phyloP scores from a whole-genome alignment of 1,284 basidiomycete species.

The Pulveroboletus sp. region DNA sequence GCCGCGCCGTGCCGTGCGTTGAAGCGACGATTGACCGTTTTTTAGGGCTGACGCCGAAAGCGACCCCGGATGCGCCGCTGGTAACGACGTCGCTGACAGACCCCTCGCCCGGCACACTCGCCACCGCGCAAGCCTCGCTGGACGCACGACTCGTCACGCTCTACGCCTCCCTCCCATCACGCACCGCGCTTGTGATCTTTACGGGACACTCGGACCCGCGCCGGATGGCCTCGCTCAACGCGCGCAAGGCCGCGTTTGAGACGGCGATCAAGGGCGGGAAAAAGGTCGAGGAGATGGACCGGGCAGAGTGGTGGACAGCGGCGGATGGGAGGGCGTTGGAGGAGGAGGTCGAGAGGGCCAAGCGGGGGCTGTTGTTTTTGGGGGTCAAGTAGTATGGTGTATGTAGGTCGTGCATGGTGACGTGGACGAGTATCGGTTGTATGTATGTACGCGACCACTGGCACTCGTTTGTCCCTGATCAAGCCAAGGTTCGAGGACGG shows the following conservation, averaged over 20 bases:
- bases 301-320: slow-evolving; percentile 65
- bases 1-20: neutral
- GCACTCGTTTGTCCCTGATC: no score
- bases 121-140: slow-evolving; percentile 47
- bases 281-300: slow-evolving; percentile 47
- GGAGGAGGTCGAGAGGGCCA: slow-evolving; percentile 74
- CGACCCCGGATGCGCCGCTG: slow-evolving; percentile 40
- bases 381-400: slow-evolving; percentile 65
- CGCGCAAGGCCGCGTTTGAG: slow-evolving; percentile 74
- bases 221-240: slow-evolving; percentile 68
- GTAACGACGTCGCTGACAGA: slow-evolving; percentile 32
- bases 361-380: slow-evolving; percentile 81
- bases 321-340: slow-evolving; percentile 78
- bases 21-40: neutral
- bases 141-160: slow-evolving; percentile 63
- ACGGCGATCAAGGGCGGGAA: slow-evolving; percentile 59
- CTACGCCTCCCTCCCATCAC: slow-evolving; percentile 68
- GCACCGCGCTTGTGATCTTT: slow-evolving; percentile 81
- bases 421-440: no score
- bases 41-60: slow-evolving; percentile 61
- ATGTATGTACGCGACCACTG: no score
- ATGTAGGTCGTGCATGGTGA: no score
- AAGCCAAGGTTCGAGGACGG: no score
- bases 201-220: slow-evolving; percentile 88
- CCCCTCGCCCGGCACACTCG: slow-evolving; percentile 41